Evolutionary conservation across 192 early-diverging fungal genomes (phyloP).

Genomic region (Allomyces macrogynus): DNA sequence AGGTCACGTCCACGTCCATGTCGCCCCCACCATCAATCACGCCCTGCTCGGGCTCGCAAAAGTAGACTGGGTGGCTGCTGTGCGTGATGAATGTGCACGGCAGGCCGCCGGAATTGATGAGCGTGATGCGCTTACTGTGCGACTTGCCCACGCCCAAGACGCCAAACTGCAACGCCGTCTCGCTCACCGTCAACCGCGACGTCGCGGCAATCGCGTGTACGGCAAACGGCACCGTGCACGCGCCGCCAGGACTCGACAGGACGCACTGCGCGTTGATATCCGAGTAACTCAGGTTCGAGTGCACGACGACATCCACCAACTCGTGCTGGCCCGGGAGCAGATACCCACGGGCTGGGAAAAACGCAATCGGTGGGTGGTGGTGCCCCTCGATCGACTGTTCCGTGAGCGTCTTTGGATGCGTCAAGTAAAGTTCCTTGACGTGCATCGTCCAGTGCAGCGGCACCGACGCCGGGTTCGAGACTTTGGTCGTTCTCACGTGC

Average conservation of each 20-base stretch:
- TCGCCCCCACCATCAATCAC: constrained; percentile 25
- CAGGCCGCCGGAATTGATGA: constrained; percentile 26
- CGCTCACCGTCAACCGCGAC: constrained; percentile 11
- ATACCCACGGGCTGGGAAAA: constrained; percentile 22
- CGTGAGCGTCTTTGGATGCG: constrained; percentile 9
- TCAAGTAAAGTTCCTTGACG: constrained; percentile 9
- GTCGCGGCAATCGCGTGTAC: constrained; percentile 28
- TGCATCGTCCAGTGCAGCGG: constrained; percentile 21
- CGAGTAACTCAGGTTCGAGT: neutral
- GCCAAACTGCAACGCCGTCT: constrained; percentile 18
- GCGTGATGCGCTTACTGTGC: constrained; percentile 7
- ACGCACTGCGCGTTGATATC: neutral
- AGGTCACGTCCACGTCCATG: constrained; percentile 20
- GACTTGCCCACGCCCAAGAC: constrained; percentile 24
- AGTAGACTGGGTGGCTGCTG: constrained; percentile 9
- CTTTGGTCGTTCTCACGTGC: constrained; percentile 22
- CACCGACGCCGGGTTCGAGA: constrained; percentile 22
- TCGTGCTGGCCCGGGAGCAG: constrained; percentile 21
- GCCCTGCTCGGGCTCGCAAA: constrained; percentile 32
- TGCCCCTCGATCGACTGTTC: neutral
- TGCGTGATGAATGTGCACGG: constrained; percentile 28
- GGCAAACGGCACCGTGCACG: constrained; percentile 10
- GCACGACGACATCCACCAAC: constrained; percentile 16
- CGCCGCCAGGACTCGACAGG: neutral
- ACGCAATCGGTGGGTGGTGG: constrained; percentile 14